Conservation (phyloP, 352 stramenopile genomes). For the Elongisporangium undulatum region DNA sequence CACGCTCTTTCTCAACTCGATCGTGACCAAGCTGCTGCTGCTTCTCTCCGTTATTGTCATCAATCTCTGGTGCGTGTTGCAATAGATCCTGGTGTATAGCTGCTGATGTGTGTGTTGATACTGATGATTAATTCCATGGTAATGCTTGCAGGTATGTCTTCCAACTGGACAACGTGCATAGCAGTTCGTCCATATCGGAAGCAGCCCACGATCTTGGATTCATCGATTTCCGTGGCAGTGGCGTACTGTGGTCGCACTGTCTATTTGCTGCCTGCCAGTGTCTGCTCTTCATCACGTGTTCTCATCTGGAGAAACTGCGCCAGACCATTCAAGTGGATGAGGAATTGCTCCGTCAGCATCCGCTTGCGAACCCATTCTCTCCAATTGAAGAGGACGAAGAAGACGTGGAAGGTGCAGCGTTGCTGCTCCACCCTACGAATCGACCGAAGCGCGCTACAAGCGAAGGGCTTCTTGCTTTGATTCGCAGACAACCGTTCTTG, state of each 20-base stretch:
- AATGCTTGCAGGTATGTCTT: conserved; percentile 40
- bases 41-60: conserved; percentile 41
- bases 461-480: conserved; percentile 39
- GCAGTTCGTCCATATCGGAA: conserved; percentile 21
- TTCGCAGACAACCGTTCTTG: conserved; percentile 60
- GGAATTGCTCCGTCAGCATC: conserved; percentile 5
- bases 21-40: conserved; percentile 37
- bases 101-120: conserved; percentile 4
- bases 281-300: conserved; percentile 52
- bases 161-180: conserved; percentile 33
- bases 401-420: conserved; percentile 1
- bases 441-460: conserved; percentile 17
- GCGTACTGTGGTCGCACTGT: conserved; percentile 60
- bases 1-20: conserved; percentile 41
- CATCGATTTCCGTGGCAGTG: conserved; percentile 35
- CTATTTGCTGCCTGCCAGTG: conserved; percentile 54
- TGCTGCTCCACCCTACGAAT: conserved; percentile 10
- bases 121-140: conserved; percentile 1
- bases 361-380: background rate
- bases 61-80: conserved; percentile 32
- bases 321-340: conserved; percentile 10
- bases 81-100: background rate
- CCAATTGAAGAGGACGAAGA: conserved; percentile 7
- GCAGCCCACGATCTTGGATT: conserved; percentile 59
- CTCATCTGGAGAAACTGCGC: conserved; percentile 73